phyloP scores from a whole-genome alignment of 345 rosid species.

The Mangifera indica region DNA sequence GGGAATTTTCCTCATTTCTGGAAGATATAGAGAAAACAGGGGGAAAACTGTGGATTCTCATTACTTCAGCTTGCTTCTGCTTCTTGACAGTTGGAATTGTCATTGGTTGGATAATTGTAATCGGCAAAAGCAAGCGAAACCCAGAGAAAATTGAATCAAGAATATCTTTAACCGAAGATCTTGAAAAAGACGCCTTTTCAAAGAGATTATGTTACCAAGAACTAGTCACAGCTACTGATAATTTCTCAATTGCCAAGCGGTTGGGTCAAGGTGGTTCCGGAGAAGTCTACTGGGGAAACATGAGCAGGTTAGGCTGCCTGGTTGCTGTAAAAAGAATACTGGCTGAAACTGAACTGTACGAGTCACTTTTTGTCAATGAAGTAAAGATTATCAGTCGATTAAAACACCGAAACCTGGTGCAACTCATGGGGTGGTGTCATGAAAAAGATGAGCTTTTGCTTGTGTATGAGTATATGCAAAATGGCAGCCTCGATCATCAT shows the following conservation, averaged over 20 bases:
- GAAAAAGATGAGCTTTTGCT: neutral
- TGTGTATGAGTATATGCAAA: neutral
- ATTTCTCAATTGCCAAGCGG: neutral
- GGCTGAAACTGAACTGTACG: neutral
- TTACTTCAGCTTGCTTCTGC: neutral
- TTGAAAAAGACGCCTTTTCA: neutral
- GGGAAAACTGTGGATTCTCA: neutral
- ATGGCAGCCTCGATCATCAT: neutral
- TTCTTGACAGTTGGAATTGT: neutral
- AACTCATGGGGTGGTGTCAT: neutral
- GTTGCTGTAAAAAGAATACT: neutral
- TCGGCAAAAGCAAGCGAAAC: too few relatives aligned
- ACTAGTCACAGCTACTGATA: neutral
- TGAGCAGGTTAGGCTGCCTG: neutral
- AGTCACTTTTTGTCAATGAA: neutral
- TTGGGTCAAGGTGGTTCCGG: neutral
- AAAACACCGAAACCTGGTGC: neutral
- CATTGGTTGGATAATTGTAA: neutral
- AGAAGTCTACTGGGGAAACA: neutral
- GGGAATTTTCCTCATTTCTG: conserved; percentile 26
- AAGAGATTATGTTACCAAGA: neutral
- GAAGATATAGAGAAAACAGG: neutral
- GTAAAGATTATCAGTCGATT: neutral
- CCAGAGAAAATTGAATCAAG: neutral
- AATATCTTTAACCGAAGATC: neutral